These are phyloP conservation scores for Mucor velutinosus DNA, from an alignment of 371 early-diverging fungal species.

Conservation along the genomic window DNA sequence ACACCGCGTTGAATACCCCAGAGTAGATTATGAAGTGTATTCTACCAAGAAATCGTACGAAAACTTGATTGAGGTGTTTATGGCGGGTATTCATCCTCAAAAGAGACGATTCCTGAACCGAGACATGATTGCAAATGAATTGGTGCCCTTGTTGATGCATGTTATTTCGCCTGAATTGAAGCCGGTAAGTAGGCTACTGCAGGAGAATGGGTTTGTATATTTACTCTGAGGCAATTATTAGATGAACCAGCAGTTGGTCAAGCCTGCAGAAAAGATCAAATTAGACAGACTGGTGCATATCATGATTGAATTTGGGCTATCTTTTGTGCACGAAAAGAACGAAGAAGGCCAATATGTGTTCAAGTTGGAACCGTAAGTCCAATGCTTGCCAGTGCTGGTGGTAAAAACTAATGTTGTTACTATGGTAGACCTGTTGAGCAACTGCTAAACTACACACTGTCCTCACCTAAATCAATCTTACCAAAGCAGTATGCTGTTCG, in stretches of 20 bases:
- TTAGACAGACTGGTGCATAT: slow-evolving; percentile 69
- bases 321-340: slow-evolving; percentile 71
- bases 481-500: slow-evolving; percentile 72
- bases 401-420: background rate
- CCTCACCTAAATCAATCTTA: slow-evolving; percentile 45
- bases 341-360: slow-evolving; percentile 71
- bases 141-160: slow-evolving; percentile 68
- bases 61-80: slow-evolving; percentile 56
- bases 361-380: slow-evolving; percentile 79
- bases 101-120: slow-evolving; percentile 54
- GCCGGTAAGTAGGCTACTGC: slow-evolving; percentile 53
- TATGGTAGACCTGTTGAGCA: slow-evolving; percentile 60
- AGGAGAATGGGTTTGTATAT: background rate
- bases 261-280: slow-evolving; percentile 63
- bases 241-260: slow-evolving; percentile 74
- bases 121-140: slow-evolving; percentile 52
- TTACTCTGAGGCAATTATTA: slow-evolving; percentile 8
- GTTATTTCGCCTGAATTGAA: slow-evolving; percentile 80
- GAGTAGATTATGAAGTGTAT: slow-evolving; percentile 69
- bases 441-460: slow-evolving; percentile 44
- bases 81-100: slow-evolving; percentile 51
- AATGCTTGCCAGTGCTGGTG: background rate
- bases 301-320: slow-evolving; percentile 77
- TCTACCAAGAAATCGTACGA: slow-evolving; percentile 59
- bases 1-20: slow-evolving; percentile 80